A percentile compares a stretch with the other conserved stretches of the same genome.
These are phyloP conservation scores for Malassezia equina DNA, from an alignment of 1,284 basidiomycete genomes.

Conservation along the genomic window DNA sequence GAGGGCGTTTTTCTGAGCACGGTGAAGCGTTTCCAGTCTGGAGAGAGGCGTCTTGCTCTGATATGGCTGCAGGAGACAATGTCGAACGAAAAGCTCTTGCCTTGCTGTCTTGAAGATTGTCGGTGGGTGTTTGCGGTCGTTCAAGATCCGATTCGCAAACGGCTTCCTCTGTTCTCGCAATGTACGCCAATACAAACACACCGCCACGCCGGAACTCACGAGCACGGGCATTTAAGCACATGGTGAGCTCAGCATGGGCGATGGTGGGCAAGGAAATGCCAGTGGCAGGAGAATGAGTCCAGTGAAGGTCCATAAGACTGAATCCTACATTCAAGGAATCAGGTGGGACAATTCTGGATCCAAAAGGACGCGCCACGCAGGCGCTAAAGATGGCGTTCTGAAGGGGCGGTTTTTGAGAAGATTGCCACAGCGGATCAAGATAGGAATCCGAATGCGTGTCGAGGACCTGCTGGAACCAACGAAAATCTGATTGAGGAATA, in stretches of 20 bases:
- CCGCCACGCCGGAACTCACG: slow-evolving; percentile 49
- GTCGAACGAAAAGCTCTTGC: background rate
- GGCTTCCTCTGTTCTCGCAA: slow-evolving; percentile 39
- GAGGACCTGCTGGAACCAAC: slow-evolving; percentile 36
- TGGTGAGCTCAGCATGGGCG: slow-evolving; percentile 48
- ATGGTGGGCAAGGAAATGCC: slow-evolving; percentile 40
- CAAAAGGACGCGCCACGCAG: slow-evolving; percentile 45
- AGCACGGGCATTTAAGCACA: slow-evolving; percentile 47
- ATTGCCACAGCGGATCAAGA: slow-evolving; percentile 39
- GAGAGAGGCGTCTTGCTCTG: background rate
- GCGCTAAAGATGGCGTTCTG: slow-evolving; percentile 43
- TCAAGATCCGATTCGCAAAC: slow-evolving; percentile 15
- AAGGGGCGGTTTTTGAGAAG: slow-evolving; percentile 28
- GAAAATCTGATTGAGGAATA: slow-evolving; percentile 42
- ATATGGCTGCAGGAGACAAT: background rate
- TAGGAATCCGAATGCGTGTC: slow-evolving; percentile 41
- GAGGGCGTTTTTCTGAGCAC: background rate
- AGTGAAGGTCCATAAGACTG: slow-evolving; percentile 49
- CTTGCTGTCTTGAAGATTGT: background rate
- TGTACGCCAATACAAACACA: slow-evolving; percentile 48
- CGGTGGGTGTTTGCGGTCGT: background rate
- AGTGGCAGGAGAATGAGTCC: slow-evolving; percentile 44
- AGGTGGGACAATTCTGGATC: slow-evolving; percentile 45
- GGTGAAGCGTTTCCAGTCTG: background rate
- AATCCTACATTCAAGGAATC: slow-evolving; percentile 46